Conservation (phyloP, 441 rosid genomes). For the Mallotus repandus region DNA sequence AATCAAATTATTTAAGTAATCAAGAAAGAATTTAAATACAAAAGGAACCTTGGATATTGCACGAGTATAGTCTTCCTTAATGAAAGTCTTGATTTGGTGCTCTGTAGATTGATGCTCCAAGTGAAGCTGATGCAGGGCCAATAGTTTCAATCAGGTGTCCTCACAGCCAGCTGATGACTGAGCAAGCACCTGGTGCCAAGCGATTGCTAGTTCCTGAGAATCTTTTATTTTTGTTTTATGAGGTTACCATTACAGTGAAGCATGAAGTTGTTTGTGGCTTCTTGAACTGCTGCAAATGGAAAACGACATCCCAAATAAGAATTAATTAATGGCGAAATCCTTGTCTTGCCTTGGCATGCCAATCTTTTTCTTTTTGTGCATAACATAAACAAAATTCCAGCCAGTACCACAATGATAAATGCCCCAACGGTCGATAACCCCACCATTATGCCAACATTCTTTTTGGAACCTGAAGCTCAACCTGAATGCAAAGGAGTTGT, state of each 20-base stretch:
- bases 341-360: slow-evolving; percentile 59
- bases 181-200: slow-evolving; percentile 91
- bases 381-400: slow-evolving; percentile 46
- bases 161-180: slow-evolving; percentile 84
- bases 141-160: slow-evolving; percentile 70
- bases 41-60: no score
- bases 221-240: slow-evolving; percentile 83
- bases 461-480: slow-evolving; percentile 44
- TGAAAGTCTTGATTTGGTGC: no score
- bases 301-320: slow-evolving; percentile 67
- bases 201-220: slow-evolving; percentile 78
- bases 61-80: no score
- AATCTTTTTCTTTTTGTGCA: slow-evolving; percentile 47
- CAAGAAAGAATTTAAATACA: no score
- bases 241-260: slow-evolving; percentile 66
- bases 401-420: slow-evolving; percentile 38
- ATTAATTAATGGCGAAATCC: slow-evolving; percentile 68
- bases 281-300: slow-evolving; percentile 75
- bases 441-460: slow-evolving; percentile 43
- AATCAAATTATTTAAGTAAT: no score
- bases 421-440: slow-evolving; percentile 48
- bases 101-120: slow-evolving; percentile 91
- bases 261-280: slow-evolving; percentile 84
- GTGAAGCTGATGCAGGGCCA: slow-evolving; percentile 93
- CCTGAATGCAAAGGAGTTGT: slow-evolving; percentile 18